Evolutionary conservation across 805 yeast genomes (phyloP), one percentile per base, ranked within the genome.

Genomic region (Sugiyamaella smithiae): DNA sequence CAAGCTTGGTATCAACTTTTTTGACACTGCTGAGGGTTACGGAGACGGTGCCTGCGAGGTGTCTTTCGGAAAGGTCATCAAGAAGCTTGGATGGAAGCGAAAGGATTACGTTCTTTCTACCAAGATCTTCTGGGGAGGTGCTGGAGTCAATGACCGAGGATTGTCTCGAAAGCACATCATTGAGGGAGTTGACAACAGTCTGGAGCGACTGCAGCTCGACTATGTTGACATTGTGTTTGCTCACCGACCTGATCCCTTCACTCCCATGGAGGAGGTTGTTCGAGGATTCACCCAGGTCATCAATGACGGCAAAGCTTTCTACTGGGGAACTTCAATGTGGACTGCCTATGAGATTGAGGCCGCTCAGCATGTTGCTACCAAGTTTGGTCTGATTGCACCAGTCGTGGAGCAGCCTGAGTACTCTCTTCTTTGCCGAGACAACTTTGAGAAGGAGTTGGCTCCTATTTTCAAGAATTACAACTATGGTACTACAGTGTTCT

Each of bases 241-340:
- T 14, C 67, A 63, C 48, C 61, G 67, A 20, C 65, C 66, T 11
- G 67, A 63, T 41, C 48, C 52, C 24, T 48, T 40, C 36, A 58
- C 62, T 11, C 65, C 65, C 17, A 63, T 63, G 55, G 67, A 63
- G 50, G 67, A 63, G 52, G 57, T 64, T 22, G 67, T 63, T 14
- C 62, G 67, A 14, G 66, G 56, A 9, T 63, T 63, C 54, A 63
- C 63, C 28, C 62, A 63, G 50, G 48, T 64, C 35, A 64, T 63
- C 38, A 46, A 49, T 25, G 61, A 59, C 36, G 67, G 67, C 37
- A 62, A 63, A 52, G 67, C 67, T 12, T 45, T 51, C 36, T 63
- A 63, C 58, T 63, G 67, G 67, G 67, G 65, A 2, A 63, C 67
- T 2, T 59, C 62, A 8, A 63, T 62, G 57, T 63, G 67, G 67